Percentiles rank a stretch among this genome's conserved stretches.
phyloP scores from a whole-genome alignment of 768 basidiomycete species.

The Podaxis pistillaris region DNA sequence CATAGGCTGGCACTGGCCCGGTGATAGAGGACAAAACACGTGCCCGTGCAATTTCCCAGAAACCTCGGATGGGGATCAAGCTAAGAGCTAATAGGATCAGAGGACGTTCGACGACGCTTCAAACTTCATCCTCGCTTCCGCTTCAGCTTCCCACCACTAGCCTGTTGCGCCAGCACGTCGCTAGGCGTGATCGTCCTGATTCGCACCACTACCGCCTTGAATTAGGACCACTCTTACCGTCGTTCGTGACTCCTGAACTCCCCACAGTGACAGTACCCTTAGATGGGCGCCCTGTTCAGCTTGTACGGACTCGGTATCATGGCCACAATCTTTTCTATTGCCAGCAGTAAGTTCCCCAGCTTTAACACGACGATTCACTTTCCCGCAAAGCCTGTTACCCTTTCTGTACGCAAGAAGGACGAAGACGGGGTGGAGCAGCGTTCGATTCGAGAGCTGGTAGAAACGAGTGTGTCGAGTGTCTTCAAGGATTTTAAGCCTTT shows the following conservation, averaged over 20 bases:
- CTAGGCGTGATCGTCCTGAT: neutral
- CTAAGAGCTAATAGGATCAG: neutral
- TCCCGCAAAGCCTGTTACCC: constrained; percentile 32
- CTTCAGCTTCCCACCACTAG: neutral
- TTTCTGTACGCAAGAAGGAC: constrained; percentile 30
- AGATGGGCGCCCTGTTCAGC: constrained; percentile 25
- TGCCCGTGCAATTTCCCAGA: neutral
- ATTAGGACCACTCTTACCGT: neutral
- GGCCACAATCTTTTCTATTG: constrained; percentile 33
- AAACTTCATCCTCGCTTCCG: neutral
- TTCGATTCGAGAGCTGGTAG: constrained; percentile 39
- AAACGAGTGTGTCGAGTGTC: constrained; percentile 41
- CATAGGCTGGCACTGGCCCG: neutral
- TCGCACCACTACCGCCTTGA: neutral
- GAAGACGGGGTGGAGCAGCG: constrained; percentile 31
- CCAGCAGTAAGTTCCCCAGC: constrained; percentile 21
- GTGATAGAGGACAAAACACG: neutral
- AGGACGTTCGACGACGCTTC: neutral
- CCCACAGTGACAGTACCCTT: neutral
- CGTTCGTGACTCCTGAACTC: neutral
- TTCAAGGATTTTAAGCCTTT: constrained; percentile 41
- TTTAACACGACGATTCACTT: constrained; percentile 36
- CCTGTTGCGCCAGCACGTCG: neutral
- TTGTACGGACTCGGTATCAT: constrained; percentile 30
- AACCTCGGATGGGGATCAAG: neutral